Evolutionary conservation across 768 basidiomycete species (phyloP).

Genomic region (Psilocybe cyanescens): DNA sequence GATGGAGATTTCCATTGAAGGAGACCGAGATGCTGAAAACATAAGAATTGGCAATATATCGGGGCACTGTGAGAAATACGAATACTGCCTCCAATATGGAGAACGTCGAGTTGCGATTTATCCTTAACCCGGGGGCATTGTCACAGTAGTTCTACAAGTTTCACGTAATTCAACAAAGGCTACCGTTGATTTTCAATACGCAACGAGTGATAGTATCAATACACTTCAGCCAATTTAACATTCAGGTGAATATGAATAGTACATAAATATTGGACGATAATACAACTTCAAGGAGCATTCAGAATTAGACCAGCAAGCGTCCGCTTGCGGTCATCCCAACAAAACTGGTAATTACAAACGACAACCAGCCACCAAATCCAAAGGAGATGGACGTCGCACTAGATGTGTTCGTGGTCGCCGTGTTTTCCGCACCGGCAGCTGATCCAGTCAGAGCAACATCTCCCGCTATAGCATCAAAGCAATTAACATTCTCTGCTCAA

Average conservation of each 20-base stretch:
- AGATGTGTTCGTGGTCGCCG: neutral
- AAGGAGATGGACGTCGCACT: neutral
- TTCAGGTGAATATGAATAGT: too few relatives aligned
- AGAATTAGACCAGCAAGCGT: too few relatives aligned
- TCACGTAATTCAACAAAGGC: too few relatives aligned
- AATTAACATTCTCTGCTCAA: neutral
- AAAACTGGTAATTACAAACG: neutral
- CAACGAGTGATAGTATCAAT: too few relatives aligned
- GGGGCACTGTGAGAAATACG: conserved; percentile 1
- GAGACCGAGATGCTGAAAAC: conserved; percentile 1
- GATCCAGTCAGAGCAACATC: neutral
- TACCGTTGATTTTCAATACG: too few relatives aligned
- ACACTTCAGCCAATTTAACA: too few relatives aligned
- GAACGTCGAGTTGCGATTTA: conserved; percentile 8
- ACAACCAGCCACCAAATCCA: neutral
- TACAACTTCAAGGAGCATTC: too few relatives aligned
- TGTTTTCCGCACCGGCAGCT: neutral
- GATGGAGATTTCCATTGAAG: conserved; percentile 14
- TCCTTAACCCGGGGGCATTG: too few relatives aligned
- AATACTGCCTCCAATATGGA: conserved; percentile 11
- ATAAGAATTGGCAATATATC: conserved; percentile 14
- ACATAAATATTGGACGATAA: too few relatives aligned
- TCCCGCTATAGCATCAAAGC: neutral
- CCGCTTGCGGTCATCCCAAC: neutral
- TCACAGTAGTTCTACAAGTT: too few relatives aligned